Percentiles rank a stretch among this genome's conserved stretches.
Conservation (phyloP, 306 rosid genomes). For the Cicer bijugum region DNA sequence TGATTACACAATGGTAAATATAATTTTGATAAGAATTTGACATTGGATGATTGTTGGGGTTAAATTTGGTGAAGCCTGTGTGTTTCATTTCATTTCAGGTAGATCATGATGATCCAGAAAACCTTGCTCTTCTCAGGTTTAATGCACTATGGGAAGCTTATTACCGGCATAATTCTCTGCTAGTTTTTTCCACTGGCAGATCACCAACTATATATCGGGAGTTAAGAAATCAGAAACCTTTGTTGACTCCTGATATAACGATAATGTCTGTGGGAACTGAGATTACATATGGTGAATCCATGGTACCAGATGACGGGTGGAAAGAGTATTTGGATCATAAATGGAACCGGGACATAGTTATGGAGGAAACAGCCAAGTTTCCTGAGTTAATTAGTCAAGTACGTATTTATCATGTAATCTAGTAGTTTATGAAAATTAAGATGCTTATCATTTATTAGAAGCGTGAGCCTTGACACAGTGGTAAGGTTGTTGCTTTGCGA, state of each 20-base stretch:
- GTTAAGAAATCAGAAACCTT: constrained; percentile 64
- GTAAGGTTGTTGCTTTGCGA: background rate
- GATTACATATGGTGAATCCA: constrained; percentile 66
- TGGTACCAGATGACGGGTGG: constrained; percentile 70
- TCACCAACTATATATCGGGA: constrained; percentile 61
- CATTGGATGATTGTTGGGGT: constrained; percentile 2
- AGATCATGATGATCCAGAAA: constrained; percentile 71
- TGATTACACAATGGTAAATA: constrained; percentile 76
- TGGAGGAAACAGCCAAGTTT: constrained; percentile 72
- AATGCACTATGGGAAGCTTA: constrained; percentile 83
- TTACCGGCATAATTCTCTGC: constrained; percentile 77
- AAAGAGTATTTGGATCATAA: constrained; percentile 55
- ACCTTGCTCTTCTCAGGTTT: constrained; percentile 67
- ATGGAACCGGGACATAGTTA: constrained; percentile 70
- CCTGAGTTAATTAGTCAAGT: constrained; percentile 78
- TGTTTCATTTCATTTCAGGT: constrained; percentile 62
- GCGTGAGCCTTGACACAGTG: background rate
- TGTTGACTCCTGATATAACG: constrained; percentile 78
- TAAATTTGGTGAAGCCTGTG: constrained; percentile 20
- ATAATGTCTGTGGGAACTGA: constrained; percentile 87
- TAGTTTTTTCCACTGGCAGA: constrained; percentile 90
- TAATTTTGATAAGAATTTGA: constrained; percentile 23
- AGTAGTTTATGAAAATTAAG: background rate
- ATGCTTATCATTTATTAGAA: background rate
- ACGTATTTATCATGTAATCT: constrained; percentile 25